Conservation (phyloP, 2,329 filamentous ascomycete genomes). For the Fusarium sp. region DNA sequence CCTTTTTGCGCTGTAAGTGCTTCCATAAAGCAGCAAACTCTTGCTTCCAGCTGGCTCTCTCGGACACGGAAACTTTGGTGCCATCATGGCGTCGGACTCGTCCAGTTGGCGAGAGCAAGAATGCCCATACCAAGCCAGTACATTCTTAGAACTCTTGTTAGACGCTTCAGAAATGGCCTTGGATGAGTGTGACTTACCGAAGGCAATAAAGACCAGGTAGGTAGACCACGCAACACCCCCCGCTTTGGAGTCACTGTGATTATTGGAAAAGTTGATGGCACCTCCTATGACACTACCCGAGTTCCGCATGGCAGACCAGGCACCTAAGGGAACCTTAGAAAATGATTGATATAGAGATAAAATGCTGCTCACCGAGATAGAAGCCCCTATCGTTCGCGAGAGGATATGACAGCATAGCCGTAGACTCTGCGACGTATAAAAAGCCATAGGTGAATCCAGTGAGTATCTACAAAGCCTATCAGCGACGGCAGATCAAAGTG, state of each 20-base stretch:
- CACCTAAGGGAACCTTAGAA: neutral
- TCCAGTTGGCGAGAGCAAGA: neutral
- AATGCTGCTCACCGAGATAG: neutral
- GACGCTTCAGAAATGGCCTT: rapidly evolving
- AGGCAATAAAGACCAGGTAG: neutral
- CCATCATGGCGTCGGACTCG: neutral
- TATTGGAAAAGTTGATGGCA: neutral
- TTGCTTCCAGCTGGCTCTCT: neutral
- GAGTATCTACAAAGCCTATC: neutral
- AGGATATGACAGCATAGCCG: neutral
- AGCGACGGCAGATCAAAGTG: rapidly evolving
- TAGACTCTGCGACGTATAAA: neutral
- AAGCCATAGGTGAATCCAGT: neutral
- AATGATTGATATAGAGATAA: too few species aligned
- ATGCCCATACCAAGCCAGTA: neutral
- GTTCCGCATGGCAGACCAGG: neutral
- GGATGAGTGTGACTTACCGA: neutral
- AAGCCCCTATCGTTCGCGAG: neutral
- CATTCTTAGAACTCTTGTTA: neutral
- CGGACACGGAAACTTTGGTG: neutral
- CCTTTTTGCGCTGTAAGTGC: neutral
- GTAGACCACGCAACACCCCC: neutral
- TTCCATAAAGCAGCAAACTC: neutral
- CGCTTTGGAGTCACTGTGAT: neutral
- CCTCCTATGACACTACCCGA: neutral